Evolutionary conservation across 768 basidiomycete genomes (phyloP).

Genomic region (Termitomyces sp.): DNA sequence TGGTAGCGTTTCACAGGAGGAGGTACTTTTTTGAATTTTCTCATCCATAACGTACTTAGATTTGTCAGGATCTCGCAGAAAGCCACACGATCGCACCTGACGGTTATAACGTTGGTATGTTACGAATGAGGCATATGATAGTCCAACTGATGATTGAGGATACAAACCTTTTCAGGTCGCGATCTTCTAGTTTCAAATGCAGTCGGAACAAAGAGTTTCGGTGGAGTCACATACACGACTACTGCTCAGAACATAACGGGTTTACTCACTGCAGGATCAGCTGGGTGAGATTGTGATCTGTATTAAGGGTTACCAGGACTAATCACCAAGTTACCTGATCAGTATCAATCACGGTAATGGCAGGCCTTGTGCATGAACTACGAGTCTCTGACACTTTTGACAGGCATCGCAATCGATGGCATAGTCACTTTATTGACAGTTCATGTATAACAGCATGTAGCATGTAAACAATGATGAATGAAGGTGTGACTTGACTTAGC

Average conservation of each 20-base stretch:
- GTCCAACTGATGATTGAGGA: too few relatives aligned
- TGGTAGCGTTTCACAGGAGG: constrained; percentile 28
- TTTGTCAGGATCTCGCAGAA: constrained; percentile 19
- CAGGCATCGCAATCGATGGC: constrained; percentile 58
- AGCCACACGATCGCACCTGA: constrained; percentile 26
- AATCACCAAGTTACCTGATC: neutral
- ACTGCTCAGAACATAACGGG: constrained; percentile 42
- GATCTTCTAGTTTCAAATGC: constrained; percentile 22
- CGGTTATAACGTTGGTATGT: constrained; percentile 28
- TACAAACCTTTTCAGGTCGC: constrained; percentile 17
- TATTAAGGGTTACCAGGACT: neutral
- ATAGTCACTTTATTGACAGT: constrained; percentile 50
- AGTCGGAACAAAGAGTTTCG: constrained; percentile 27
- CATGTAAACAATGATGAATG: neutral
- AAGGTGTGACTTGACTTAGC: neutral
- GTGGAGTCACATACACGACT: constrained; percentile 42
- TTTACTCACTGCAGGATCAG: constrained; percentile 44
- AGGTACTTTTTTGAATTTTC: constrained; percentile 15
- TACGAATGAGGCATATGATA: neutral
- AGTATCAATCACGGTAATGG: constrained; percentile 29
- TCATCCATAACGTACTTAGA: neutral
- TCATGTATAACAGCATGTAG: constrained; percentile 24
- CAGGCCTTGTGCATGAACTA: neutral
- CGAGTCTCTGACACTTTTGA: neutral
- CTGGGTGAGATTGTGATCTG: constrained; percentile 27